Percentiles rank a stretch among this genome's conserved stretches.
Conservation (phyloP, 208 protist species). For the Borovskyia barvae region DNA sequence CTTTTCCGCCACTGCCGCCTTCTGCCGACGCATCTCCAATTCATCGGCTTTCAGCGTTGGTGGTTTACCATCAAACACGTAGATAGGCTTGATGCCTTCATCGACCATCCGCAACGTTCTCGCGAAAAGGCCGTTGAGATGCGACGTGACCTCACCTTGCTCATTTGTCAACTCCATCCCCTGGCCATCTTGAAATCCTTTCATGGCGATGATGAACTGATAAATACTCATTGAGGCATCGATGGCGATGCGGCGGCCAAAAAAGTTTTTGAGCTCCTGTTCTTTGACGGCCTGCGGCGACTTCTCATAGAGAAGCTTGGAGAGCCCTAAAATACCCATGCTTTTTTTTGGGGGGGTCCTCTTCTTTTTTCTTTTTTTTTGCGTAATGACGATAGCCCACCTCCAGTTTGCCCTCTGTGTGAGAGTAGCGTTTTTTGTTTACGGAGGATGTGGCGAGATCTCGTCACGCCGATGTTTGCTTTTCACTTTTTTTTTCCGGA, state of each 20-base stretch:
- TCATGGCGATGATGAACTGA: conserved; percentile 98
- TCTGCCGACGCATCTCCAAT: conserved; percentile 91
- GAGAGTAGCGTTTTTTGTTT: no score
- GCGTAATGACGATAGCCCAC: no score
- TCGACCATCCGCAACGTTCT: conserved; percentile 98
- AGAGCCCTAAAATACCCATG: conserved; percentile 98
- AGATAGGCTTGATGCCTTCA: conserved; percentile 98
- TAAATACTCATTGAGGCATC: conserved; percentile 99
- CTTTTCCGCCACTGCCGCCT: conserved; percentile 90
- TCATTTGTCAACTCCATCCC: conserved; percentile 95
- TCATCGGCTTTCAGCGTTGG: conserved; percentile 96
- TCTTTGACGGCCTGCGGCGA: conserved; percentile 90
- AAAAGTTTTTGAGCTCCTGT: conserved; percentile 96
- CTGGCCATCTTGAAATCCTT: conserved; percentile 83
- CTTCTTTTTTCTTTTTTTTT: no score
- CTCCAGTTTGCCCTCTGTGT: no score
- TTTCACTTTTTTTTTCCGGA: no score
- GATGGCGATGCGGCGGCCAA: conserved; percentile 98
- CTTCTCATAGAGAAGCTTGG: conserved; percentile 95
- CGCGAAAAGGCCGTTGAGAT: conserved; percentile 98
- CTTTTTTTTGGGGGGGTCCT: no score
- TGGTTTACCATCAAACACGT: conserved; percentile 99
- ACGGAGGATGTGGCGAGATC: no score
- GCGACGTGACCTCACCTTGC: conserved; percentile 96
- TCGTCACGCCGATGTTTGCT: no score